A percentile compares a stretch with the other conserved stretches of the same genome.
phyloP scores from a whole-genome alignment of 2,329 filamentous ascomycete genomes.

The Aureobasidium sp. region DNA sequence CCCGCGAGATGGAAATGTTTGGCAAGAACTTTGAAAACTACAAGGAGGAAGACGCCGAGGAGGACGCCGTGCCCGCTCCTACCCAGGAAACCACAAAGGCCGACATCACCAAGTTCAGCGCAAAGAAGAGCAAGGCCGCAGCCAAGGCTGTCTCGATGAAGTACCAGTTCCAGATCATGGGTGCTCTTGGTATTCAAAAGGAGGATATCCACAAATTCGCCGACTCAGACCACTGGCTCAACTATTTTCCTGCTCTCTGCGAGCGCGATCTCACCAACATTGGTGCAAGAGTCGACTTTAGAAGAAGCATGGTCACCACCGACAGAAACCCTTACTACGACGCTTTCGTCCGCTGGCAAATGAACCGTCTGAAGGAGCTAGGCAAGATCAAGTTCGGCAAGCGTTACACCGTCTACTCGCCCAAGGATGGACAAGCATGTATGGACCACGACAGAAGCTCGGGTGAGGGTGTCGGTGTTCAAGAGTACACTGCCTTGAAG shows the following conservation, averaged over 20 bases:
- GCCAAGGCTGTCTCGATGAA: conserved; percentile 89
- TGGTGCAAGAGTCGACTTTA: conserved; percentile 86
- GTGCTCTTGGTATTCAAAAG: conserved; percentile 76
- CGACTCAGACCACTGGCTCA: conserved; percentile 84
- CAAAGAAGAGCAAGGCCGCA: conserved; percentile 86
- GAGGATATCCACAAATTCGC: conserved; percentile 92
- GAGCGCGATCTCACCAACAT: conserved; percentile 74
- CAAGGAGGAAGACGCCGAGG: conserved; percentile 50
- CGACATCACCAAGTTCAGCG: conserved; percentile 84
- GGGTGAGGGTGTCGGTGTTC: conserved; percentile 74
- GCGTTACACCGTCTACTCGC: conserved; percentile 87
- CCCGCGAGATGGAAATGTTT: conserved; percentile 81
- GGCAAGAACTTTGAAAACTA: conserved; percentile 79
- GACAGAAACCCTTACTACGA: conserved; percentile 97
- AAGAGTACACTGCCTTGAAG: conserved; percentile 91
- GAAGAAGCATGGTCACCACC: conserved; percentile 86
- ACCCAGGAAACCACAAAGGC: conserved; percentile 60
- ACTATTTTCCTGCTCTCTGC: conserved; percentile 81
- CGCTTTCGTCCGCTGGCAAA: conserved; percentile 81
- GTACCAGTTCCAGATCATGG: conserved; percentile 94
- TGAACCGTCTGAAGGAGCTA: conserved; percentile 82
- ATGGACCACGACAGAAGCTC: conserved; percentile 80
- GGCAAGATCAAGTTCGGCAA: conserved; percentile 92
- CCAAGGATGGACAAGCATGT: conserved; percentile 81
- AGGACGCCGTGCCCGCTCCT: conserved; percentile 50